Conservation (phyloP, 345 rosid species). For the Dipteronia dyeriana region DNA sequence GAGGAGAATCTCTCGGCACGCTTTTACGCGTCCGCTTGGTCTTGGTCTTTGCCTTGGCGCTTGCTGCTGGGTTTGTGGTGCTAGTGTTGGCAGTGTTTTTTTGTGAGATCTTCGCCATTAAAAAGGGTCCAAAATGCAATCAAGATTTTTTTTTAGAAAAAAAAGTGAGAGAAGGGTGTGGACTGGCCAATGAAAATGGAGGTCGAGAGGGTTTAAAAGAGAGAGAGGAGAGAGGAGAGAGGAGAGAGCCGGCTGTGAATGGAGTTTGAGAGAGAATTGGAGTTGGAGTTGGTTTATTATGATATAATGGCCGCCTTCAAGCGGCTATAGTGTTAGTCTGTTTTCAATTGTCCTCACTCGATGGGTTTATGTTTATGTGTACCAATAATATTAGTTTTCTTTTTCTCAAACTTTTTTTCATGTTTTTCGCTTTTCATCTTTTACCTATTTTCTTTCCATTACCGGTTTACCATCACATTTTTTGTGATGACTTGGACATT, state of each 20-base stretch:
- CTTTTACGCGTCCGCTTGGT: conserved; percentile 50
- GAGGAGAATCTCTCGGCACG: conserved; percentile 54
- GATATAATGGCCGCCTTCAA: background rate
- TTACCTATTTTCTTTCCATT: background rate
- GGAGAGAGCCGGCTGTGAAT: background rate
- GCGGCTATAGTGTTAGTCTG: background rate
- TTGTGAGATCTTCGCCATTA: conserved; percentile 47
- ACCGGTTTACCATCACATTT: background rate
- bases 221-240: background rate
- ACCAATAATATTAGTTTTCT: background rate
- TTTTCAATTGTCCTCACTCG: background rate
- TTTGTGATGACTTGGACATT: background rate
- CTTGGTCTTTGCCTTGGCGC: conserved; percentile 16
- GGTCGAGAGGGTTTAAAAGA: background rate
- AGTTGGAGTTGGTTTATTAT: background rate
- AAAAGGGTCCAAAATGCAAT: background rate
- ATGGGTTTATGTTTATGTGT: background rate
- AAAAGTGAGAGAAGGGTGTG: background rate
- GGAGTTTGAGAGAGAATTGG: background rate
- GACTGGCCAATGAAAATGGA: background rate
- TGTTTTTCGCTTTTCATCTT: too few species aligned
- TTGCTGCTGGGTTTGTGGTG: background rate
- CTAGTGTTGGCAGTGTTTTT: conserved; percentile 3
- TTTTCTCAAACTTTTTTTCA: too few species aligned
- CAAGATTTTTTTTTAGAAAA: background rate